Conservation (phyloP, 495 filamentous ascomycete genomes). For the Hypomontagnella submonticulosa region DNA sequence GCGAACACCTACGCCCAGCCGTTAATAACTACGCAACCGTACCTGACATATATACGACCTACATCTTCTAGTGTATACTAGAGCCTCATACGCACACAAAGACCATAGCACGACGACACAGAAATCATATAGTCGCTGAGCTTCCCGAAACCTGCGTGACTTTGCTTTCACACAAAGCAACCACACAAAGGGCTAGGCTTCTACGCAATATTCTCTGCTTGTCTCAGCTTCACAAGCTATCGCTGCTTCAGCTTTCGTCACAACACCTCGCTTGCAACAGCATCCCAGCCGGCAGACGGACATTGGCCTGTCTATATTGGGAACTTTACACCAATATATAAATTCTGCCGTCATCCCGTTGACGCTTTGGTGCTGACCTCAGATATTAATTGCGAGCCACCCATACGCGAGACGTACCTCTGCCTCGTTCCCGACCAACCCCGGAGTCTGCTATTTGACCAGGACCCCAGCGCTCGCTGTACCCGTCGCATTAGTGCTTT, state of each 20-base stretch:
- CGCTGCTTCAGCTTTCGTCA: constrained; percentile 43
- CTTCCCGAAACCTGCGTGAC: constrained; percentile 50
- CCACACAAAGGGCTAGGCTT: constrained; percentile 39
- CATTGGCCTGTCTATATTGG: constrained; percentile 37
- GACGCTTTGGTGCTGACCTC: constrained; percentile 51
- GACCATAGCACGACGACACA: constrained; percentile 42
- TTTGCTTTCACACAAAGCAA: constrained; percentile 39
- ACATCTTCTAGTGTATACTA: constrained; percentile 36
- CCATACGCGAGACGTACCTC: constrained; percentile 30
- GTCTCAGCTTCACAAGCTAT: constrained; percentile 46
- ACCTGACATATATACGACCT: constrained; percentile 40
- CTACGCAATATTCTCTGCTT: constrained; percentile 47
- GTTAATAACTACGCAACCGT: constrained; percentile 48
- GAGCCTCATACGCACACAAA: constrained; percentile 42
- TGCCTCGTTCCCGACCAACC: constrained; percentile 29
- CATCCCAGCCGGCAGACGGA: constrained; percentile 25
- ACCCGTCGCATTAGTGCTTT: constrained; percentile 49
- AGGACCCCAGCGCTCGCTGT: constrained; percentile 46
- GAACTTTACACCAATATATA: constrained; percentile 46
- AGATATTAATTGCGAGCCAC: constrained; percentile 49
- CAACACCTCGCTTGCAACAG: constrained; percentile 35
- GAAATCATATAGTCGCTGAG: constrained; percentile 46
- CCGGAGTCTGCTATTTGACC: constrained; percentile 50
- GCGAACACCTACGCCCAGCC: constrained; percentile 46
- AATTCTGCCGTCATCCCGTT: constrained; percentile 48